Conservation (phyloP, 495 filamentous ascomycete genomes). For the Lophium mytilinum region DNA sequence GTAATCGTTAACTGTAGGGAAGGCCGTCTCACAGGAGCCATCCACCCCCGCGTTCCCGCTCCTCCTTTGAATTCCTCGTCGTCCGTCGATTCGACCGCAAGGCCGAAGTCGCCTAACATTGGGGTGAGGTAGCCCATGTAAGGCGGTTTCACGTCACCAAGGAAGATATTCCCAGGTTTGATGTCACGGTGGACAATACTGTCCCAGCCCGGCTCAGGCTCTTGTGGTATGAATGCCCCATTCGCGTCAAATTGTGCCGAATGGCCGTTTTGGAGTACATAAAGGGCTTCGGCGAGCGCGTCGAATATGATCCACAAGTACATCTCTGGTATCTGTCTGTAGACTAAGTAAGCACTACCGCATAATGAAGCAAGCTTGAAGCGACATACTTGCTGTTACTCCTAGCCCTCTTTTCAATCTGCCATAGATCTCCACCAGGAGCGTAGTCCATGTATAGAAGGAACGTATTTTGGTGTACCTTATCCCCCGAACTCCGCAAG, state of each 20-base stretch:
- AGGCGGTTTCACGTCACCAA: background rate
- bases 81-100: background rate
- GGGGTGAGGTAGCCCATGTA: background rate
- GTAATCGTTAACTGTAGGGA: background rate
- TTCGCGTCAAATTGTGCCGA: background rate
- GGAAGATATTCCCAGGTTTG: constrained; percentile 1
- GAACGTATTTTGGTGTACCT: background rate
- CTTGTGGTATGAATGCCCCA: background rate
- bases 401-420: background rate
- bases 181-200: background rate
- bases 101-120: background rate
- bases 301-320: constrained; percentile 1
- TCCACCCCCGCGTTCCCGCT: background rate
- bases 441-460: background rate
- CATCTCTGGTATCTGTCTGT: background rate
- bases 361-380: background rate
- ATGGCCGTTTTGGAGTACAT: background rate
- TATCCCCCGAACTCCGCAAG: background rate
- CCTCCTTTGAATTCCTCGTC: background rate
- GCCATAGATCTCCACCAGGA: background rate
- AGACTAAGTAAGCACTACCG: background rate
- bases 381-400: background rate
- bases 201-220: background rate
- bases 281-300: background rate
- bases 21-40: background rate